Evolutionary conservation across 2,329 filamentous ascomycete species (phyloP).

Genomic region (Cladophialophora yegresii): DNA sequence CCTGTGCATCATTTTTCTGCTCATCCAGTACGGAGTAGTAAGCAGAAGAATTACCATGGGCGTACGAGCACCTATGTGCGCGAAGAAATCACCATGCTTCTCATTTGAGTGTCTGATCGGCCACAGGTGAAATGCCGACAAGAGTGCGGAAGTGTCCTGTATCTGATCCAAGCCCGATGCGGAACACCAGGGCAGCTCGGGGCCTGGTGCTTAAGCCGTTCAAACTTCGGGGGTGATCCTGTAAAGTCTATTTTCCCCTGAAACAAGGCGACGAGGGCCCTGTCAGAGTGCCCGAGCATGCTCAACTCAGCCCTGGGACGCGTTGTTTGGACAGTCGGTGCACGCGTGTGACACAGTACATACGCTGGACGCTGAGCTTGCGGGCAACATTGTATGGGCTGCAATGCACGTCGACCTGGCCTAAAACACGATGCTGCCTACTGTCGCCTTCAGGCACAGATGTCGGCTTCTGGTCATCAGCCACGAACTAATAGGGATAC

Average conservation of each 20-base stretch:
- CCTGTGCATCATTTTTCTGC: background rate
- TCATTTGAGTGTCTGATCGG: background rate
- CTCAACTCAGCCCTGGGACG: background rate
- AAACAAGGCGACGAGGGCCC: background rate
- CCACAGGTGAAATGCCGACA: too few species aligned
- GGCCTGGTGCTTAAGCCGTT: background rate
- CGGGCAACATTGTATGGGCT: too few species aligned
- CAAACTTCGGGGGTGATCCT: background rate
- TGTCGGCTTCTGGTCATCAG: background rate
- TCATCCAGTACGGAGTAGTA: background rate
- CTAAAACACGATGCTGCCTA: too few species aligned
- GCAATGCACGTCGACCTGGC: background rate
- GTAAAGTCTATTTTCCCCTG: background rate
- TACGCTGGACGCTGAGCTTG: background rate
- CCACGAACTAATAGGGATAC: background rate
- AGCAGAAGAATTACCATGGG: background rate
- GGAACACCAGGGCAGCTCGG: background rate
- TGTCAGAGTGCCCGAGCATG: background rate
- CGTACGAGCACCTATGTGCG: background rate
- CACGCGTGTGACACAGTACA: background rate
- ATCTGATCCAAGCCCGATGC: background rate
- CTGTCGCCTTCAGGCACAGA: background rate
- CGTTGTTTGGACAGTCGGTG: background rate
- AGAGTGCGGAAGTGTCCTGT: too few species aligned
- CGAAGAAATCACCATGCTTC: background rate